Conservation (phyloP, 1,139 yeast species). For the Candida buenavistaensis region DNA sequence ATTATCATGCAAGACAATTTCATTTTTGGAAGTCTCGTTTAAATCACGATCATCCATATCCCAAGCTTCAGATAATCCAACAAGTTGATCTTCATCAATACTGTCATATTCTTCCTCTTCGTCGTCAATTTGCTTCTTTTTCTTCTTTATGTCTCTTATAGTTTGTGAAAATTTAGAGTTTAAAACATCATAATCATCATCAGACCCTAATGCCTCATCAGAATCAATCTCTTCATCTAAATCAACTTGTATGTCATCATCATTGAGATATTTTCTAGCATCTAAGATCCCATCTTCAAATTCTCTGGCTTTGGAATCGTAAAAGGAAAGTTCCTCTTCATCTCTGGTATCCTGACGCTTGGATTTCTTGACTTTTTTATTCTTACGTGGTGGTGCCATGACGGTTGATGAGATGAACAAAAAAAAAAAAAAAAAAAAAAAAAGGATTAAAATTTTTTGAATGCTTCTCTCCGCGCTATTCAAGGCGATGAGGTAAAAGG, state of each 20-base stretch:
- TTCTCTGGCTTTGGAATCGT: background rate
- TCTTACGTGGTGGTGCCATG: too few relatives aligned
- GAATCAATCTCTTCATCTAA: slow-evolving; percentile 74
- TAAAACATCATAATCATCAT: slow-evolving; percentile 69
- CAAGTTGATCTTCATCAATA: slow-evolving; percentile 71
- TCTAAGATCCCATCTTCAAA: slow-evolving; percentile 45
- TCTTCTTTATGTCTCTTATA: slow-evolving; percentile 48
- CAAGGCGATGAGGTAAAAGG: too few relatives aligned
- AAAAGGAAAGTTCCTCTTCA: slow-evolving; percentile 20
- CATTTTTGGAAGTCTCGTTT: slow-evolving; percentile 26
- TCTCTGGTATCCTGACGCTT: background rate
- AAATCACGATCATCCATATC: slow-evolving; percentile 69
- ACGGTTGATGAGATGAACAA: too few relatives aligned
- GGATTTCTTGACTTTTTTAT: background rate
- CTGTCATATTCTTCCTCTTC: slow-evolving; percentile 53
- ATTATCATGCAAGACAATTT: slow-evolving; percentile 35
- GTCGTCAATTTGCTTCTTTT: slow-evolving; percentile 21
- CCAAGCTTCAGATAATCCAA: slow-evolving; percentile 85
- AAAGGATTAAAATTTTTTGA: too few relatives aligned
- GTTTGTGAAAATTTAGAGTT: slow-evolving; percentile 70
- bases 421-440: too few relatives aligned
- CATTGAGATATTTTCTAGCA: slow-evolving; percentile 37
- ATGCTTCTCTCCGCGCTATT: too few relatives aligned
- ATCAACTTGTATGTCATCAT: slow-evolving; percentile 29
- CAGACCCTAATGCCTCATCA: slow-evolving; percentile 76